These are phyloP conservation scores for Elsinoe batatas DNA, from an alignment of 2,329 filamentous ascomycete species.

Conservation along the genomic window DNA sequence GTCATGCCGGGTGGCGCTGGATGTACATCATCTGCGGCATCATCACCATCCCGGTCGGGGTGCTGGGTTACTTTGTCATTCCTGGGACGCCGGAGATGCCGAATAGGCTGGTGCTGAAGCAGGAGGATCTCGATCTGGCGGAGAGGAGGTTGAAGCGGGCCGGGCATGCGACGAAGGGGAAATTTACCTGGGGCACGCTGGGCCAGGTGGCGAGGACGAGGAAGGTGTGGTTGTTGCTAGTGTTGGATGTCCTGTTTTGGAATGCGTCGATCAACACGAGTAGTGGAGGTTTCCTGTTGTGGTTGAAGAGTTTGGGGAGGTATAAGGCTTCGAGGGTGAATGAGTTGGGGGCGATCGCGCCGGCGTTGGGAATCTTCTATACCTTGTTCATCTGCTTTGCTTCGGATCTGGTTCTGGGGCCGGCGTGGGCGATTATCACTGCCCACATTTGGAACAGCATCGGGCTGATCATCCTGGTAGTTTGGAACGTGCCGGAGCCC, in stretches of 20 bases:
- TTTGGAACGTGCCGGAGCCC: slow-evolving; percentile 48
- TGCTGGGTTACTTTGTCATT: slow-evolving; percentile 46
- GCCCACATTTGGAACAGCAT: slow-evolving; percentile 43
- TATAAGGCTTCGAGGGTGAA: slow-evolving; percentile 41
- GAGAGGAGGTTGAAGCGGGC: slow-evolving; percentile 36
- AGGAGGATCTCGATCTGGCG: slow-evolving; percentile 40
- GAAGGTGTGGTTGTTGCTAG: slow-evolving; percentile 43
- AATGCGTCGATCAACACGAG: slow-evolving; percentile 40
- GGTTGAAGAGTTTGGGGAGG: slow-evolving; percentile 46
- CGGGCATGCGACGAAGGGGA: slow-evolving; percentile 28
- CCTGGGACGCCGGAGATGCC: slow-evolving; percentile 35
- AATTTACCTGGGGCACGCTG: slow-evolving; percentile 15
- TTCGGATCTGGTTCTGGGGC: slow-evolving; percentile 45
- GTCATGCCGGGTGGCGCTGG: slow-evolving; percentile 45
- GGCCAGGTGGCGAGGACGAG: slow-evolving; percentile 32
- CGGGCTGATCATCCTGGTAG: slow-evolving; percentile 43
- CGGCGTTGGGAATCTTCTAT: slow-evolving; percentile 49
- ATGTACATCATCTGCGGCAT: slow-evolving; percentile 49
- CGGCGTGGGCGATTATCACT: slow-evolving; percentile 46
- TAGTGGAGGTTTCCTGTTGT: slow-evolving; percentile 45
- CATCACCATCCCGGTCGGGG: slow-evolving; percentile 43
- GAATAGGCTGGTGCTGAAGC: slow-evolving; percentile 38
- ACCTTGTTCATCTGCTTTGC: slow-evolving; percentile 45
- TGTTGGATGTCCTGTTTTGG: slow-evolving; percentile 49
- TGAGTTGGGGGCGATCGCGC: slow-evolving; percentile 43